Base-by-base conservation (phyloP, 805 yeast species). In the Yarrowia phangngaensis region DNA sequence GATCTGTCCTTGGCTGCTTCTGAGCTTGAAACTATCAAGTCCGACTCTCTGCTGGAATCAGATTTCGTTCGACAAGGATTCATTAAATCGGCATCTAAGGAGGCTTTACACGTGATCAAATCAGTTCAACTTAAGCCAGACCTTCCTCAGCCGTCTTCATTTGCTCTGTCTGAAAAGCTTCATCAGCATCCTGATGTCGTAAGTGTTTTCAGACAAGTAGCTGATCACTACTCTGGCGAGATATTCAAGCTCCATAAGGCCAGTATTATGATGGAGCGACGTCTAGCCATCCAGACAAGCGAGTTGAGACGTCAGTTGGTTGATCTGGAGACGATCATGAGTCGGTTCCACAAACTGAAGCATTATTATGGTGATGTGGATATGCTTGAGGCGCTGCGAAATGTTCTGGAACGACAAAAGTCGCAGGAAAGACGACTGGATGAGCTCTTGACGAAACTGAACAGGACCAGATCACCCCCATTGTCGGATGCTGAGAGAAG, bases 261-360 rank as follows among this genome's bases (percentile, higher is more conserved):
- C 8, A 73, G 72, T 0, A 52, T 67, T 1, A 52, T 59, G 19
- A 45, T 74, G 33, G 68, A 69, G 47, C 57, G 62, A 16, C 64
- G 73, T 33, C 52, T 73, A 0, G 38, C 43, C 2, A 63, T 65
- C 28, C 78, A 74, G 54, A 68, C 68, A 32, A 50, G 56, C 9
- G 79, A 74, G 53, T 58, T 73, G 13, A 60, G 64, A 3, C 62
- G 65, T 14, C 80, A 76, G 54, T 53, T 74, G 15, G 52, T 56
- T 20, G 51, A 56, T 12, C 46, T 68, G 0, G 51, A 55, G 23
- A 60, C 62, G 7, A 46, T 67, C 2, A 45, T 4, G 22, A 35
- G 4, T 15, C 61, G 16, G 50, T 54, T 13, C 53, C 55, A 3
- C 52, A 54, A 13, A 40, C 54, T 12, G 52, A 27, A 32, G 19